Conservation (phyloP, 2,329 filamentous ascomycete species). For the Penicillium verrucosum region DNA sequence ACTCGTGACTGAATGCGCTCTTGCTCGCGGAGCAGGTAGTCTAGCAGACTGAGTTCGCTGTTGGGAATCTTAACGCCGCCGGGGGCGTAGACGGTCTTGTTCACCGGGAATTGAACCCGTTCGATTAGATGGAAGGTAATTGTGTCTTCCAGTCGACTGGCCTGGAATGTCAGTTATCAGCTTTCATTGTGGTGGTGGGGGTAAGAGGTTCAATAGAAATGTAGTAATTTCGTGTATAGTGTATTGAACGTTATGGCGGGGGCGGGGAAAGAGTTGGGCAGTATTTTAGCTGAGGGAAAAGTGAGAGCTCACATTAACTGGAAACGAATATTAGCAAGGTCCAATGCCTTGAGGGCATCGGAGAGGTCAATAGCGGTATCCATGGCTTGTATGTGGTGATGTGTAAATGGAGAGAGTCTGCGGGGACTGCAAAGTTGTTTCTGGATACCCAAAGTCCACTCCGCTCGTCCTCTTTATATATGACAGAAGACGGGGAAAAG, state of each 20-base stretch:
- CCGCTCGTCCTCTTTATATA: not conserved
- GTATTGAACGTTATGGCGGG: conserved; percentile 10
- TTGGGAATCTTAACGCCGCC: conserved; percentile 76
- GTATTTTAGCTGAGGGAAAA: not conserved
- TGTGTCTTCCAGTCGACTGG: conserved; percentile 90
- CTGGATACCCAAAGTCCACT: conserved; percentile 2
- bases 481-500: not conserved
- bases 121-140: conserved; percentile 97
- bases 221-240: not conserved
- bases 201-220: not conserved
- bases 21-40: conserved; percentile 89
- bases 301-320: conserved; percentile 71
- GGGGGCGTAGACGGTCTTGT: conserved; percentile 78
- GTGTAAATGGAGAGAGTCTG: conserved; percentile 9
- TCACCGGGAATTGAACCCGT: conserved; percentile 93
- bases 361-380: conserved; percentile 86
- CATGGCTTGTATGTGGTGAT: conserved; percentile 54
- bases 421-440: conserved; percentile 14
- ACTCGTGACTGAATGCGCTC: conserved; percentile 89
- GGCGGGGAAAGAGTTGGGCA: conserved; percentile 4
- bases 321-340: conserved; percentile 87
- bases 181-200: not conserved
- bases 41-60: conserved; percentile 74
- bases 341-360: conserved; percentile 78
- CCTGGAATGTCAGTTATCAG: conserved; percentile 9